Percentiles rank a stretch among this genome's conserved stretches.
Evolutionary conservation across 768 basidiomycete genomes (phyloP).

Genomic region (Amanita pallidorosea): DNA sequence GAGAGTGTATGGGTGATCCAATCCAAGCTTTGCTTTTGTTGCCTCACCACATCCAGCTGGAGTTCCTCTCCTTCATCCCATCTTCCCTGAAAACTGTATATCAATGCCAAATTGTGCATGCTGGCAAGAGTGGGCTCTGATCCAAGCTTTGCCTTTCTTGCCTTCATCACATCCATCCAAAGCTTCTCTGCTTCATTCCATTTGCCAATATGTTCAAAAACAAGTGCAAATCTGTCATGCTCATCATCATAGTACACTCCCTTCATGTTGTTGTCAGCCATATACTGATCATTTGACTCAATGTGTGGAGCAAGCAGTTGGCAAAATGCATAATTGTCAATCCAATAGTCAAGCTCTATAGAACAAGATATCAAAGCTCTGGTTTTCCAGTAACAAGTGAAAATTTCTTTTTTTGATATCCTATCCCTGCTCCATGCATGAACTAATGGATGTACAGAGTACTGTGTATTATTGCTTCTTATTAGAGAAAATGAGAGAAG

Average conservation of each 20-base stretch:
- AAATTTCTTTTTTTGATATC: not conserved
- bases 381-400: not conserved
- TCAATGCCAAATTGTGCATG: no score
- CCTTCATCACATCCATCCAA: no score
- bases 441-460: conserved; percentile 8
- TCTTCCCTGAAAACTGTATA: no score
- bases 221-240: no score
- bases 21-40: no score
- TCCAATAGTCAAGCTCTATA: not conserved
- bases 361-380: not conserved
- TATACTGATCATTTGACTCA: not conserved
- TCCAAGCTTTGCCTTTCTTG: no score
- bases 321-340: not conserved
- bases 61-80: not conserved
- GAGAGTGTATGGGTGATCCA: no score
- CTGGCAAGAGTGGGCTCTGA: no score
- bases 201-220: no score
- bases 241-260: not conserved
- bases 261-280: not conserved
- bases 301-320: conserved; percentile 6
- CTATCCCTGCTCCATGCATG: conserved; percentile 3
- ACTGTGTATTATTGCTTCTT: conserved; percentile 1
- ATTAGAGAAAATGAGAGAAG: conserved; percentile 10
- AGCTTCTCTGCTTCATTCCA: no score
- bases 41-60: not conserved